Conservation (phyloP, 176 grass and related monocot species). For the Carex kokanica region DNA sequence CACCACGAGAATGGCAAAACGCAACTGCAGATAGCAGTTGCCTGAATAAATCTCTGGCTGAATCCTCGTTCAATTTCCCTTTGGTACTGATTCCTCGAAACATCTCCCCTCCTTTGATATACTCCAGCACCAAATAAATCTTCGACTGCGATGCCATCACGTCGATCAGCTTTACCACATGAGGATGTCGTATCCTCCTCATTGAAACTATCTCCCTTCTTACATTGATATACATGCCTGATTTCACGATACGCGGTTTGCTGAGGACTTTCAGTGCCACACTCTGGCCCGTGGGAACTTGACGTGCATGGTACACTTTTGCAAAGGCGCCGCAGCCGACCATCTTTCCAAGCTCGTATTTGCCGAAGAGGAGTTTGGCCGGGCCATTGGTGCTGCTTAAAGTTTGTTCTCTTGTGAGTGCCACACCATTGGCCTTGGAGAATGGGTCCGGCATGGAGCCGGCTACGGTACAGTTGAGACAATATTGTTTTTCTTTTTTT, state of each 20-base stretch:
- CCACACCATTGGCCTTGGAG: background rate
- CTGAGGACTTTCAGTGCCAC: conserved; percentile 38
- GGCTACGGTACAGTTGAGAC: background rate
- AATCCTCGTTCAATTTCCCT: conserved; percentile 28
- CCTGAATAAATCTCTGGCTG: conserved; percentile 25
- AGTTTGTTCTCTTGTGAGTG: conserved; percentile 7
- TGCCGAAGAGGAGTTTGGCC: conserved; percentile 29
- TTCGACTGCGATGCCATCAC: conserved; percentile 36
- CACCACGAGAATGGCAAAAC: conserved; percentile 33
- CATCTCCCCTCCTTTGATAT: conserved; percentile 37
- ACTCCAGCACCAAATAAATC: conserved; percentile 40
- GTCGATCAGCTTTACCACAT: conserved; percentile 32
- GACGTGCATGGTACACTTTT: conserved; percentile 37
- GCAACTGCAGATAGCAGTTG: conserved; percentile 38
- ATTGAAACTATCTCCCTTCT: conserved; percentile 33
- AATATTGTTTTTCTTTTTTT: conserved; percentile 3
- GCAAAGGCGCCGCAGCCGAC: conserved; percentile 37
- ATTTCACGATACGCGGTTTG: conserved; percentile 18
- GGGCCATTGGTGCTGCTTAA: background rate
- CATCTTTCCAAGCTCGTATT: conserved; percentile 33
- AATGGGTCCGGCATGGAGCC: conserved; percentile 13
- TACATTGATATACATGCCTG: conserved; percentile 26
- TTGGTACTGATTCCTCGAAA: conserved; percentile 21
- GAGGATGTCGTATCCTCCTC: conserved; percentile 32
- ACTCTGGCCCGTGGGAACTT: background rate